A percentile compares a stretch with the other conserved stretches of the same genome.
Evolutionary conservation across 495 filamentous ascomycete genomes (phyloP).

Genomic region (Niebla homalea): DNA sequence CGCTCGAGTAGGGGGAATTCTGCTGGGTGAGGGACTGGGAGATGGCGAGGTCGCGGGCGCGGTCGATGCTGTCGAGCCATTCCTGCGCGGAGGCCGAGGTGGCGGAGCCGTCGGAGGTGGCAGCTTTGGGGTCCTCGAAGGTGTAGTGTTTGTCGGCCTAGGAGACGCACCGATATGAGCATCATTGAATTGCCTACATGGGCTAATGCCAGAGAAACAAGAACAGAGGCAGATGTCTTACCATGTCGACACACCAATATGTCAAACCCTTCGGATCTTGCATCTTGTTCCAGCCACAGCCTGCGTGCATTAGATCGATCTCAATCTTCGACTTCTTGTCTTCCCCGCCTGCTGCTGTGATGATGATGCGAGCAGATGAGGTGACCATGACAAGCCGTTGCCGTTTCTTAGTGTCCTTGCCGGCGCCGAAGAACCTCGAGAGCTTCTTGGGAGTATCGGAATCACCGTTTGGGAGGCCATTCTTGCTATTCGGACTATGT

Average conservation of each 20-base stretch:
- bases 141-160: slow-evolving; percentile 82
- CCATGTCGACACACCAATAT: slow-evolving; percentile 88
- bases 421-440: slow-evolving; percentile 71
- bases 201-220: neutral
- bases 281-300: slow-evolving; percentile 62
- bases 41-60: slow-evolving; percentile 66
- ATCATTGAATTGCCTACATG: neutral
- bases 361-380: slow-evolving; percentile 71
- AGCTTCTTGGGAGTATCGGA: slow-evolving; percentile 66
- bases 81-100: slow-evolving; percentile 52
- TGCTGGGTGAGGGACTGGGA: slow-evolving; percentile 48
- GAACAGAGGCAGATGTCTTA: slow-evolving; percentile 33
- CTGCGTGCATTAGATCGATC: slow-evolving; percentile 60
- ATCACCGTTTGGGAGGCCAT: slow-evolving; percentile 40
- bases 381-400: slow-evolving; percentile 94
- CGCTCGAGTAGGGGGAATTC: slow-evolving; percentile 45
- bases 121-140: slow-evolving; percentile 78
- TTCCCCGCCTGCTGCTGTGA: slow-evolving; percentile 86
- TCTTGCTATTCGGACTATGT: slow-evolving; percentile 53
- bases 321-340: slow-evolving; percentile 93
- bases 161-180: neutral
- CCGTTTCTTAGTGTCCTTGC: slow-evolving; percentile 78
- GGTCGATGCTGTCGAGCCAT: slow-evolving; percentile 76
- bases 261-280: slow-evolving; percentile 71
- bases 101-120: slow-evolving; percentile 32